Percentiles rank a stretch among this genome's conserved stretches.
Evolutionary conservation across 1,284 basidiomycete genomes (phyloP).

Genomic region (Chalciporus sp.): DNA sequence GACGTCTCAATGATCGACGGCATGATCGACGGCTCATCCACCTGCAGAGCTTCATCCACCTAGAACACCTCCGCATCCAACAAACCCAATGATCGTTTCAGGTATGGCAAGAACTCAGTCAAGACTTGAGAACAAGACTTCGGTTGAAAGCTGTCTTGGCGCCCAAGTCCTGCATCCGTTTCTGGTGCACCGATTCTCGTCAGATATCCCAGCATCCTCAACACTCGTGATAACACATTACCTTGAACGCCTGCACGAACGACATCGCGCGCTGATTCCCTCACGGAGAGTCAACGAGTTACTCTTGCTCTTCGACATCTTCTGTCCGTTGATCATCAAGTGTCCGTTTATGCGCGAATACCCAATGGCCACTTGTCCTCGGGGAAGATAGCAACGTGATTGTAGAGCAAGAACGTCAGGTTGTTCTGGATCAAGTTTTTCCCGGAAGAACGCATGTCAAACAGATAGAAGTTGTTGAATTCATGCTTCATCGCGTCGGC

Average conservation of each 20-base stretch:
- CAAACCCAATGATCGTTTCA: conserved; percentile 83
- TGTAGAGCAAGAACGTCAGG: conserved; percentile 93
- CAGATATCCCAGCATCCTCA: conserved; percentile 35
- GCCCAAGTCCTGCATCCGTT: conserved; percentile 83
- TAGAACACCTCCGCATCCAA: conserved; percentile 49
- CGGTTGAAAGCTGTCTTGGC: conserved; percentile 84
- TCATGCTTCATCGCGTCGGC: conserved; percentile 87
- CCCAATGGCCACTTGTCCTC: conserved; percentile 92
- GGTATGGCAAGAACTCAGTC: conserved; percentile 73
- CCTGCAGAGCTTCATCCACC: conserved; percentile 54
- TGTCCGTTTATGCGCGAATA: conserved; percentile 97
- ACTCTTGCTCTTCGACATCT: conserved; percentile 98
- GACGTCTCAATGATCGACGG: conserved; percentile 77
- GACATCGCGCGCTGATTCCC: conserved; percentile 89
- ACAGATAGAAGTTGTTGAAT: conserved; percentile 98
- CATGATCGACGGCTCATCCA: conserved; percentile 57
- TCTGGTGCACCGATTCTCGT: conserved; percentile 50
- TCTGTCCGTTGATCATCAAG: conserved; percentile 97
- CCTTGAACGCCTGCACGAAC: conserved; percentile 92
- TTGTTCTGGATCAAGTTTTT: conserved; percentile 98
- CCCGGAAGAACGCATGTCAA: conserved; percentile 98
- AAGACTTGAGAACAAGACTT: conserved; percentile 82
- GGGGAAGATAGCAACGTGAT: conserved; percentile 92
- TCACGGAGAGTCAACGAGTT: conserved; percentile 84
- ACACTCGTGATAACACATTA: conserved; percentile 44